These are phyloP conservation scores for Apiospora arundinis DNA, from an alignment of 2,329 filamentous ascomycete genomes.

Conservation along the genomic window DNA sequence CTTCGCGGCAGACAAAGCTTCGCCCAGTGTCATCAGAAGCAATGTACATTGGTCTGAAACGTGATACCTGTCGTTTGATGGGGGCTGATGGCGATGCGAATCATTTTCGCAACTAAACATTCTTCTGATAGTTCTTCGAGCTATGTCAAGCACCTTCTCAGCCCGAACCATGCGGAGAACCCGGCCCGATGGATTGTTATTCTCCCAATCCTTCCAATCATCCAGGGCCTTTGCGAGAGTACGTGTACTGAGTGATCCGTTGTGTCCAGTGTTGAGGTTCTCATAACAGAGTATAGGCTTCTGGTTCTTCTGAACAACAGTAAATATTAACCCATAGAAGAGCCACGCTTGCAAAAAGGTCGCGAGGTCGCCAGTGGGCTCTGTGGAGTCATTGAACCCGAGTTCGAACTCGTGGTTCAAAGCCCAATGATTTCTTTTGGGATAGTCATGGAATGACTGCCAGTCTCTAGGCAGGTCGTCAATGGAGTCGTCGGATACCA, in stretches of 20 bases:
- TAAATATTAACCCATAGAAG: slow-evolving; percentile 20
- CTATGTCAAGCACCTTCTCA: background rate
- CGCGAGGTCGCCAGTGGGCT: too few relatives aligned
- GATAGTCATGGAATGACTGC: too few relatives aligned
- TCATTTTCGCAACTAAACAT: too few relatives aligned
- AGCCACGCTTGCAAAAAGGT: slow-evolving; percentile 21
- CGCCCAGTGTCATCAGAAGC: slow-evolving; percentile 20
- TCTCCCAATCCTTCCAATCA: slow-evolving; percentile 1
- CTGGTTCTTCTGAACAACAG: slow-evolving; percentile 2
- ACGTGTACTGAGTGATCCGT: background rate
- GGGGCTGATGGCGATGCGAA: background rate
- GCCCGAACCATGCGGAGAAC: slow-evolving; percentile 16
- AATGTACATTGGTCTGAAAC: slow-evolving; percentile 13
- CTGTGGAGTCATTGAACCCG: too few relatives aligned
- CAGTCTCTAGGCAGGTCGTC: too few relatives aligned
- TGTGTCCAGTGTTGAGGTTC: background rate
- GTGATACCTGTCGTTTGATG: background rate
- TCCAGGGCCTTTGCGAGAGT: background rate
- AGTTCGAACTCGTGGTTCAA: too few relatives aligned
- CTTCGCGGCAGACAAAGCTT: slow-evolving; percentile 17
- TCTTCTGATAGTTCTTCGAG: too few relatives aligned
- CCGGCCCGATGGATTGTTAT: background rate
- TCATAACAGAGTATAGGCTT: background rate
- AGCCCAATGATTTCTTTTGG: too few relatives aligned
- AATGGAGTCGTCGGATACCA: too few relatives aligned